Percentiles rank a stretch among this genome's conserved stretches.
phyloP scores from a whole-genome alignment of 2,329 filamentous ascomycete species.

The Alternaria sp. region DNA sequence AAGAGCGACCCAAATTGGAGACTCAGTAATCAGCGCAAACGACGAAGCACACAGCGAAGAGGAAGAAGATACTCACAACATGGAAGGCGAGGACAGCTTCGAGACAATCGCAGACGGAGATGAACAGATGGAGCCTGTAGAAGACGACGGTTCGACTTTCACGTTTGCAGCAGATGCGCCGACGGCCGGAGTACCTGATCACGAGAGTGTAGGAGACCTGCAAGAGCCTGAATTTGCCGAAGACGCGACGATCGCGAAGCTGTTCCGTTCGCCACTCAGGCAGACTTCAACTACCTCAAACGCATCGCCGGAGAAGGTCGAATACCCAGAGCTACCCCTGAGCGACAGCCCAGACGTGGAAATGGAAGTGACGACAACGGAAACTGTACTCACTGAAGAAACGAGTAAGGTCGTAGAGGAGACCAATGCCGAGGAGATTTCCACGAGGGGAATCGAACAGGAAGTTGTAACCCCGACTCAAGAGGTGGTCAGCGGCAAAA shows the following conservation, averaged over 20 bases:
- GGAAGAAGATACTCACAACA: slow-evolving; percentile 21
- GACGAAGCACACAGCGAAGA: slow-evolving; percentile 17
- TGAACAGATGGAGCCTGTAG: background rate
- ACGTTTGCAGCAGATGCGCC: slow-evolving; percentile 28
- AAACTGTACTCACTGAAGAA: background rate
- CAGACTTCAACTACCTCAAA: background rate
- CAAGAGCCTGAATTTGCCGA: slow-evolving; percentile 12
- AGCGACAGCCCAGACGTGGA: slow-evolving; percentile 8
- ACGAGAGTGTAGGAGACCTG: slow-evolving; percentile 14
- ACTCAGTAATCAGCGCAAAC: slow-evolving; percentile 11
- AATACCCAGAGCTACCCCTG: slow-evolving; percentile 29
- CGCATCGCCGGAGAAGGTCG: slow-evolving; percentile 22
- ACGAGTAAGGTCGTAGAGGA: background rate
- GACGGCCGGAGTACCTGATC: slow-evolving; percentile 14
- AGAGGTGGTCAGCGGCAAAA: background rate
- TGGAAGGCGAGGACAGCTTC: slow-evolving; percentile 24
- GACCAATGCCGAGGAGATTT: background rate
- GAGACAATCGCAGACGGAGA: slow-evolving; percentile 13
- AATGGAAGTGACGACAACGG: background rate
- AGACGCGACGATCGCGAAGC: slow-evolving; percentile 29
- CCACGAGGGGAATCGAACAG: background rate
- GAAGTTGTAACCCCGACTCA: no score
- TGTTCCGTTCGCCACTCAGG: slow-evolving; percentile 39
- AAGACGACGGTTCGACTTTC: slow-evolving; percentile 26
- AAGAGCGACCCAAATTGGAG: slow-evolving; percentile 17